Conservation (phyloP, 2,329 filamentous ascomycete species). For the Xylariales sp. region DNA sequence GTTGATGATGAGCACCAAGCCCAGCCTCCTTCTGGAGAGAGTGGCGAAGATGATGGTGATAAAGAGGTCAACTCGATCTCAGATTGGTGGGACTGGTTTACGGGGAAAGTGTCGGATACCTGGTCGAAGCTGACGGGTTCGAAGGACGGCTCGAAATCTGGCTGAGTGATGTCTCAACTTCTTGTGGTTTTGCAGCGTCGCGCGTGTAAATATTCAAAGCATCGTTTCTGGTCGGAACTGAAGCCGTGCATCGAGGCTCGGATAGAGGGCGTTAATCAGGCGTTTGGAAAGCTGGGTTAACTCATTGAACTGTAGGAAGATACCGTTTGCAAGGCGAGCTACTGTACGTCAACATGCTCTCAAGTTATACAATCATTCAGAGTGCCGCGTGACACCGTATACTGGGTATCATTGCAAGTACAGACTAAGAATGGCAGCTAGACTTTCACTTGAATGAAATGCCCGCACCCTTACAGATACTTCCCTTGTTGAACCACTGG, state of each 20-base stretch:
- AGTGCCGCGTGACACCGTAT: too few species aligned
- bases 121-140: conserved; percentile 40
- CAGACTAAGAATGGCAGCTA: too few species aligned
- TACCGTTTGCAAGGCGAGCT: too few species aligned
- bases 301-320: too few species aligned
- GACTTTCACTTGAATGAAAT: conserved; percentile 13
- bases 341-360: too few species aligned
- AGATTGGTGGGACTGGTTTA: conserved; percentile 48
- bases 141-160: background rate
- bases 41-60: conserved; percentile 14
- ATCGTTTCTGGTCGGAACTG: too few species aligned
- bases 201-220: too few species aligned
- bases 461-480: conserved; percentile 43
- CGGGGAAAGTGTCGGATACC: conserved; percentile 39
- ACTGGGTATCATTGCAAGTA: too few species aligned
- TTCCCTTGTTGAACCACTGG: conserved; percentile 47
- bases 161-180: background rate
- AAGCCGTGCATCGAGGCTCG: background rate
- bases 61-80: conserved; percentile 26
- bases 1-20: conserved; percentile 9
- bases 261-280: background rate
- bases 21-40: background rate
- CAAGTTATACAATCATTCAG: too few species aligned
- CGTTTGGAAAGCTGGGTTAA: too few species aligned
- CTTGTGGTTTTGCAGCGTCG: too few species aligned